A percentile compares a stretch with the other conserved stretches of the same genome.
These are phyloP conservation scores for Phytophthora lateralis DNA, from an alignment of 352 stramenopile species.

Conservation along the genomic window DNA sequence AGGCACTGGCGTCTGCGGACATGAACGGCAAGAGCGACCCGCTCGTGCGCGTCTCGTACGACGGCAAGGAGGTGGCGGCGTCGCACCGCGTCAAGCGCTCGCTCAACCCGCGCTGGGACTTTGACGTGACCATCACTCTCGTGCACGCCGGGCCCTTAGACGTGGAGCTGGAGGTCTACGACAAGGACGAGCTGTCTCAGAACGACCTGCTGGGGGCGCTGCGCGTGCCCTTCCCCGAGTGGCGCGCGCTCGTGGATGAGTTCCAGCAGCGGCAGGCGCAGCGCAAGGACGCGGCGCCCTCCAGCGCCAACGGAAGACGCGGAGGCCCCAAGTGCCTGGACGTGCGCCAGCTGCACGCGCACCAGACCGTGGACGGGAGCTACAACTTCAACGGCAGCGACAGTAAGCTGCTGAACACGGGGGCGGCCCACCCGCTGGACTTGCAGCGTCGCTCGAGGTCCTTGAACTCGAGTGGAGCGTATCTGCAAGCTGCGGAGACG, in stretches of 20 bases:
- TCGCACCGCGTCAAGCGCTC: conserved; percentile 77
- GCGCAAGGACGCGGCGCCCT: not conserved
- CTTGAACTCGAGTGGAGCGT: conserved; percentile 43
- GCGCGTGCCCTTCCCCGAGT: conserved; percentile 75
- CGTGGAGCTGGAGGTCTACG: conserved; percentile 74
- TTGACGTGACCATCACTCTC: conserved; percentile 62
- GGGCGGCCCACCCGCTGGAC: conserved; percentile 14
- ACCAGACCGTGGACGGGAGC: conserved; percentile 8
- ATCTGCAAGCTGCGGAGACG: conserved; percentile 27
- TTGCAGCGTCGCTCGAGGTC: conserved; percentile 42
- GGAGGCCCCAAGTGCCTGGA: conserved; percentile 31
- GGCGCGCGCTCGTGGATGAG: conserved; percentile 54
- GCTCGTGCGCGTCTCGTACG: conserved; percentile 78
- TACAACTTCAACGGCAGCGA: conserved; percentile 24
- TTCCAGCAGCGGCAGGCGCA: conserved; percentile 40
- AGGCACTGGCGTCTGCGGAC: conserved; percentile 71
- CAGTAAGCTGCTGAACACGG: conserved; percentile 29
- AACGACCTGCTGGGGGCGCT: conserved; percentile 74
- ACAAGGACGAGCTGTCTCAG: conserved; percentile 71
- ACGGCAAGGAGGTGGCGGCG: conserved; percentile 69
- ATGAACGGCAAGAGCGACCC: conserved; percentile 71
- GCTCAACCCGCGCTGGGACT: conserved; percentile 80
- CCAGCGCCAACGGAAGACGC: not conserved
- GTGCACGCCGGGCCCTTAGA: conserved; percentile 59
- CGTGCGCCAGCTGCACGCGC: conserved; percentile 17